Evolutionary conservation across 2,329 filamentous ascomycete species (phyloP).

Genomic region (Scorias spongiosa): DNA sequence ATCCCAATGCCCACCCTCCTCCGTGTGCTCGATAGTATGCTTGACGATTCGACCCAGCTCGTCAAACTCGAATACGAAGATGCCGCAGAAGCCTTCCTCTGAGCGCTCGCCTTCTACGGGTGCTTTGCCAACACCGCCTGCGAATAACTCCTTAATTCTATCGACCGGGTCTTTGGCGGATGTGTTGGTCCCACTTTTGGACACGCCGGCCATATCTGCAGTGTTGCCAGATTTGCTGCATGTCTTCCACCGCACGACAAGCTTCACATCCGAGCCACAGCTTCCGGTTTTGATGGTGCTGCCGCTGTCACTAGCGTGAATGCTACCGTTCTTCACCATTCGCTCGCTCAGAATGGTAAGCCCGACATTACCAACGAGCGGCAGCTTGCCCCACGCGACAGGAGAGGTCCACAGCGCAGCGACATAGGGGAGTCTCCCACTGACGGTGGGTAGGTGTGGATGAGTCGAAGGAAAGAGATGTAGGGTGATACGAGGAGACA

Average conservation of each 20-base stretch:
- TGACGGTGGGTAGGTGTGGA: constrained; percentile 80
- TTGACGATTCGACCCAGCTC: constrained; percentile 65
- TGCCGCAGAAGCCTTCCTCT: constrained; percentile 63
- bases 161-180: constrained; percentile 33
- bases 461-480: constrained; percentile 60
- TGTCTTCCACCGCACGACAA: constrained; percentile 84
- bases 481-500: constrained; percentile 46
- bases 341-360: constrained; percentile 81
- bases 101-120: constrained; percentile 7
- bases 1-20: constrained; percentile 72
- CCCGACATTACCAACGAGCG: constrained; percentile 77
- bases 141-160: constrained; percentile 40
- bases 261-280: constrained; percentile 46
- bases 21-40: constrained; percentile 88
- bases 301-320: too few relatives aligned
- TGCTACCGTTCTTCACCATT: constrained; percentile 50
- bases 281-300: constrained; percentile 17
- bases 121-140: constrained; percentile 26
- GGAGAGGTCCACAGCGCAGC: constrained; percentile 93
- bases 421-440: constrained; percentile 76
- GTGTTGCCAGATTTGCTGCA: constrained; percentile 36
- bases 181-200: constrained; percentile 22
- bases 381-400: constrained; percentile 86
- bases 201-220: constrained; percentile 27
- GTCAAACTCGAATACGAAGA: constrained; percentile 96